Percentiles rank a stretch among this genome's conserved stretches.
Evolutionary conservation across 495 filamentous ascomycete species (phyloP).

Genomic region (Pyrenula massariospora): DNA sequence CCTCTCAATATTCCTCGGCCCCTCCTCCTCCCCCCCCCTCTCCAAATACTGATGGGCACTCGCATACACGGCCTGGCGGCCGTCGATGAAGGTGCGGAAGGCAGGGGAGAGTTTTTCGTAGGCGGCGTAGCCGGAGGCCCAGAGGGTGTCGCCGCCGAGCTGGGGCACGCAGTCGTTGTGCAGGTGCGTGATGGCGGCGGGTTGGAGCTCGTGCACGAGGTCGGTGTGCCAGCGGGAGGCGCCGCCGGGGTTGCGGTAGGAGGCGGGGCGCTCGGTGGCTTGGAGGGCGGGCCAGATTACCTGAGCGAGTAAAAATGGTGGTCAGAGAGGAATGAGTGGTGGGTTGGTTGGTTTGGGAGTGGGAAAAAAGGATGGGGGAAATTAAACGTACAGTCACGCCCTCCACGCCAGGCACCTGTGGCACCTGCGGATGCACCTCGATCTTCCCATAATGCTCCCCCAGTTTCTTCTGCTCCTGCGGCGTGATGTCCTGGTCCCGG

Average conservation of each 20-base stretch:
- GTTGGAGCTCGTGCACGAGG: constrained; percentile 58
- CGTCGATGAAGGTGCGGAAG: constrained; percentile 62
- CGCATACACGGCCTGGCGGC: constrained; percentile 40
- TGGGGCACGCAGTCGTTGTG: constrained; percentile 56
- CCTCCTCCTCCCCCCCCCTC: constrained; percentile 44
- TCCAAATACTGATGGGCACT: constrained; percentile 59
- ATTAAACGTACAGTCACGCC: constrained; percentile 35
- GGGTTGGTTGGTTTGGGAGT: too few species aligned
- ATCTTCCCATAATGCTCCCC: constrained; percentile 56
- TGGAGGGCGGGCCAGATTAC: constrained; percentile 56
- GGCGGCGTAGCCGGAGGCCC: constrained; percentile 56
- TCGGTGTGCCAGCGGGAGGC: constrained; percentile 60
- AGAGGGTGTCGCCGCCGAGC: constrained; percentile 59
- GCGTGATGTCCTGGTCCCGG: constrained; percentile 57
- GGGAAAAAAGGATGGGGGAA: background rate
- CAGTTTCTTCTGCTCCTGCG: constrained; percentile 42
- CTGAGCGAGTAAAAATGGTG: too few species aligned
- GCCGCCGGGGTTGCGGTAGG: constrained; percentile 53
- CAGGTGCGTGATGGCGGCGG: constrained; percentile 58
- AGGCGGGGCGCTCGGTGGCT: constrained; percentile 39
- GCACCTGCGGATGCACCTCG: constrained; percentile 57
- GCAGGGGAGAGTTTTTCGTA: constrained; percentile 61
- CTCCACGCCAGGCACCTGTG: constrained; percentile 54
- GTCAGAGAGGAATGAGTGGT: too few species aligned
- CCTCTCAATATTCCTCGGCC: constrained; percentile 52